phyloP scores from a whole-genome alignment of 1,284 basidiomycete species.

The Heterobasidion occidentale region DNA sequence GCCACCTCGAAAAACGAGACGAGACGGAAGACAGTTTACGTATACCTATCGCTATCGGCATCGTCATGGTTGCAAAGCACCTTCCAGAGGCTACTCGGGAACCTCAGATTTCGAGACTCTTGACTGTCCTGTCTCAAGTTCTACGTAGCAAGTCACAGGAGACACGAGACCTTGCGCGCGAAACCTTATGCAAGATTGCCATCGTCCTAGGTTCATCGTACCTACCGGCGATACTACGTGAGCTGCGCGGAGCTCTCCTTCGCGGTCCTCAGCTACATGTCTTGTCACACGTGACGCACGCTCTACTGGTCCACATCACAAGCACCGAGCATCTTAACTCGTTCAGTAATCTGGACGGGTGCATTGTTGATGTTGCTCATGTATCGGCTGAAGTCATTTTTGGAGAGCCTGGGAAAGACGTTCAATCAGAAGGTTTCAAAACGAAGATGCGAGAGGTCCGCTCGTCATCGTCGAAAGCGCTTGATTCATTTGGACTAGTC shows the following conservation, averaged over 20 bases:
- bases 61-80: slow-evolving; percentile 78
- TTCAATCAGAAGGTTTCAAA: slow-evolving; percentile 85
- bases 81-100: slow-evolving; percentile 69
- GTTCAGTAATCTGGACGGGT: slow-evolving; percentile 69
- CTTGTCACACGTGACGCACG: slow-evolving; percentile 81
- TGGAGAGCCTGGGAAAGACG: slow-evolving; percentile 89
- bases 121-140: slow-evolving; percentile 84
- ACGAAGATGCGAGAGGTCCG: slow-evolving; percentile 92
- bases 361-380: slow-evolving; percentile 72
- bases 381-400: slow-evolving; percentile 92
- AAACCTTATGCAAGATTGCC: slow-evolving; percentile 81
- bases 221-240: slow-evolving; percentile 69
- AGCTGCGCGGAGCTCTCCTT: slow-evolving; percentile 76
- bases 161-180: slow-evolving; percentile 83
- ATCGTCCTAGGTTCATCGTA: slow-evolving; percentile 69
- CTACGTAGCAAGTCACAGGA: slow-evolving; percentile 92
- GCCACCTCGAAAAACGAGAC: slow-evolving; percentile 78
- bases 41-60: slow-evolving; percentile 85
- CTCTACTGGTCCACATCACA: slow-evolving; percentile 77
- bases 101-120: slow-evolving; percentile 69
- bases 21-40: slow-evolving; percentile 79
- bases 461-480: slow-evolving; percentile 68
- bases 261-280: slow-evolving; percentile 95
- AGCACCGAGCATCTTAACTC: slow-evolving; percentile 40
- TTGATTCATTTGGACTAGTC: slow-evolving; percentile 82